Evolutionary conservation across 108 stramenopile species (phyloP).

Genomic region (Cyclostephanos invisitatus): DNA sequence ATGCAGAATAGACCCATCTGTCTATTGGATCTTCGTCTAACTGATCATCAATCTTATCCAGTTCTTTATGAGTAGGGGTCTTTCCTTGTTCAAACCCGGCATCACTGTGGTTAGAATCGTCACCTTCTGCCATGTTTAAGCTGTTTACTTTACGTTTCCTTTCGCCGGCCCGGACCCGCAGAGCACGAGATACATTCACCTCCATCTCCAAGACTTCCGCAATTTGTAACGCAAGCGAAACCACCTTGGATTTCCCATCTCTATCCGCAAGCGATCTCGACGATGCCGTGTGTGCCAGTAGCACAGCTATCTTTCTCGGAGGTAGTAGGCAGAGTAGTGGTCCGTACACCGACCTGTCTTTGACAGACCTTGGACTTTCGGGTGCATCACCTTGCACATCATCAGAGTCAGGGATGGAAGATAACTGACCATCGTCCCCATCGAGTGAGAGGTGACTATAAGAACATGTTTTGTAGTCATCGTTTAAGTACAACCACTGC

Average conservation of each 20-base stretch:
- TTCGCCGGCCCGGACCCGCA: slow-evolving; percentile 57
- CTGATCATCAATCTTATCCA: slow-evolving; percentile 3
- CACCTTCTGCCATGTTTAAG: slow-evolving; percentile 3
- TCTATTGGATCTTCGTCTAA: slow-evolving; percentile 21
- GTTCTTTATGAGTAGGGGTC: neutral
- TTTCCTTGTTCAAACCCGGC: slow-evolving; percentile 30
- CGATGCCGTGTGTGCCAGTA: slow-evolving; percentile 81
- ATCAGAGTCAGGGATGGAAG: slow-evolving; percentile 11
- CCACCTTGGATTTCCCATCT: slow-evolving; percentile 56
- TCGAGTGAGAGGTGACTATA: slow-evolving; percentile 2
- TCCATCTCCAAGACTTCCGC: slow-evolving; percentile 84
- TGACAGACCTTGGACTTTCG: slow-evolving; percentile 27
- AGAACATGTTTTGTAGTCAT: slow-evolving; percentile 29
- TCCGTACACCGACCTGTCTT: slow-evolving; percentile 67
- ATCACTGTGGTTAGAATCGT: slow-evolving; percentile 14
- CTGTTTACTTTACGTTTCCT: neutral
- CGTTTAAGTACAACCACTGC: slow-evolving; percentile 68
- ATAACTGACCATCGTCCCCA: slow-evolving; percentile 3
- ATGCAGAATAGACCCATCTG: slow-evolving; percentile 45
- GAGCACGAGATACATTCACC: slow-evolving; percentile 72
- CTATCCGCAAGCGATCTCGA: slow-evolving; percentile 49
- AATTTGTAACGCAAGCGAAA: slow-evolving; percentile 58
- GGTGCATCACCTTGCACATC: slow-evolving; percentile 5
- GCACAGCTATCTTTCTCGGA: slow-evolving; percentile 88
- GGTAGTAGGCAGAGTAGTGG: slow-evolving; percentile 82